A percentile compares a stretch with the other conserved stretches of the same genome.
Conservation (phyloP, 1,284 basidiomycete genomes). For the Porogramme epimiltina region DNA sequence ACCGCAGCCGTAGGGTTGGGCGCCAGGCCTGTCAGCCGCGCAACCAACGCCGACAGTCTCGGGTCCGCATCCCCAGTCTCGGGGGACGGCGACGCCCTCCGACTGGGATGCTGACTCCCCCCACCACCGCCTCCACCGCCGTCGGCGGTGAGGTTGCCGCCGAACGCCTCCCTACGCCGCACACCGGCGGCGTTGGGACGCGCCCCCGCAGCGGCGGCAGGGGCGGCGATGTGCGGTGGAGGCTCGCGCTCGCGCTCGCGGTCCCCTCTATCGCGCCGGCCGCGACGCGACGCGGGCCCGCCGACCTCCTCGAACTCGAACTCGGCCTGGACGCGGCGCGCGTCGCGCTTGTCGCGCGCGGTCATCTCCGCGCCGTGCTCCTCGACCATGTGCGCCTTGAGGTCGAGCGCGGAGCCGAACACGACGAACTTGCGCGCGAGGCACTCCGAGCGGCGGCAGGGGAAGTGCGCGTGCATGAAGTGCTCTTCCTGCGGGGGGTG, state of each 20-base stretch:
- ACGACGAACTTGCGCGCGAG: slow-evolving; percentile 93
- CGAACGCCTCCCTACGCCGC: slow-evolving; percentile 62
- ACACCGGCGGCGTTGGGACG: slow-evolving; percentile 34
- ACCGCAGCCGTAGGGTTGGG: slow-evolving; percentile 74
- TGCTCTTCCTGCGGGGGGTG: slow-evolving; percentile 63
- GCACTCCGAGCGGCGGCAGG: slow-evolving; percentile 79
- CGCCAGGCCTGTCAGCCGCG: slow-evolving; percentile 68
- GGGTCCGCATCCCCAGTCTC: slow-evolving; percentile 53
- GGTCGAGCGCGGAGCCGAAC: slow-evolving; percentile 85
- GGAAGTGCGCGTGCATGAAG: slow-evolving; percentile 72
- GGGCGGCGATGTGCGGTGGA: slow-evolving; percentile 32
- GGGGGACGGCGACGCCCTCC: slow-evolving; percentile 47
- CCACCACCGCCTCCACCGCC: slow-evolving; percentile 17
- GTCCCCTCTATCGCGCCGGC: slow-evolving; percentile 39
- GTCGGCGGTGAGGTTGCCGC: slow-evolving; percentile 62
- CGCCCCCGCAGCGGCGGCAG: slow-evolving; percentile 11
- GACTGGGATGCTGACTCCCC: slow-evolving; percentile 35
- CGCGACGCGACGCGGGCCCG: slow-evolving; percentile 36
- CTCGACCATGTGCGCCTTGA: slow-evolving; percentile 91
- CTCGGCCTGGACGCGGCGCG: slow-evolving; percentile 76
- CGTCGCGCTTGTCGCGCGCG: slow-evolving; percentile 76
- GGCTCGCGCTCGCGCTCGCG: slow-evolving; percentile 52
- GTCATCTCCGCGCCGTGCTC: slow-evolving; percentile 85
- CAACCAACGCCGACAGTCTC: slow-evolving; percentile 70
- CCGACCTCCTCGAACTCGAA: slow-evolving; percentile 75